Base-by-base conservation (phyloP, 2,329 filamentous ascomycete genomes). In the Zymoseptoria crescenta region DNA sequence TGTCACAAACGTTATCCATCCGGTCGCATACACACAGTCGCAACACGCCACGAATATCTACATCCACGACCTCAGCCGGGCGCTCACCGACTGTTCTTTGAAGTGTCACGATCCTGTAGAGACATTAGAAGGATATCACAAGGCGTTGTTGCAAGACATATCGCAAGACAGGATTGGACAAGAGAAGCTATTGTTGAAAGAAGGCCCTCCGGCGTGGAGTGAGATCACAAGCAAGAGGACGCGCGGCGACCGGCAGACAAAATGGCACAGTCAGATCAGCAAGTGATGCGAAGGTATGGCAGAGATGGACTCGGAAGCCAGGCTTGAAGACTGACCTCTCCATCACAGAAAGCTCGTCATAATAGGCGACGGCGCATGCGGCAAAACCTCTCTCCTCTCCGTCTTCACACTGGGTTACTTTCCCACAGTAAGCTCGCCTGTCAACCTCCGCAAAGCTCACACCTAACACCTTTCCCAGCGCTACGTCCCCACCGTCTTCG, bases 331-430 rank as follows among this genome's bases (percentile, higher is more conserved):
- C 60, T 67, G 60, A 66, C 57, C 9, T 30, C n/a, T 52, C 9
- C 13, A 6, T 7, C 54, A 62, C 73, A 96, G 92, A 81, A 96
- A 96, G 79, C 82, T 96, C 72, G 92, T 96, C 70, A 96, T 96
- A 68, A 96, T 96, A 70, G 92, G 92, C 62, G 92, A 96, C 72
- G 94, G 94, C 80, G 94, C 94, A 68, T 99, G 94, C 77, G 94
- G 94, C 70, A 99, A 99, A 81, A 99, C 94, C 56, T 96, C 91
- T 85, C 79, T 99, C 70, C 80, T 99, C 66, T 96, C 92, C 74
- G 94, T 99, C 67, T 99, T 99, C 76, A 99, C 94, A 41, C 81
- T 99, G 57, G 94, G 94, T 59, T 97, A 96, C 77, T 99, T 97
- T 71, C 94, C 94, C 69, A 96, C 91, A 72, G 93, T 96, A 81